Percentiles rank a stretch among this genome's conserved stretches.
Conservation (phyloP, 2,329 filamentous ascomycete genomes). For the Sporothrix protearum region DNA sequence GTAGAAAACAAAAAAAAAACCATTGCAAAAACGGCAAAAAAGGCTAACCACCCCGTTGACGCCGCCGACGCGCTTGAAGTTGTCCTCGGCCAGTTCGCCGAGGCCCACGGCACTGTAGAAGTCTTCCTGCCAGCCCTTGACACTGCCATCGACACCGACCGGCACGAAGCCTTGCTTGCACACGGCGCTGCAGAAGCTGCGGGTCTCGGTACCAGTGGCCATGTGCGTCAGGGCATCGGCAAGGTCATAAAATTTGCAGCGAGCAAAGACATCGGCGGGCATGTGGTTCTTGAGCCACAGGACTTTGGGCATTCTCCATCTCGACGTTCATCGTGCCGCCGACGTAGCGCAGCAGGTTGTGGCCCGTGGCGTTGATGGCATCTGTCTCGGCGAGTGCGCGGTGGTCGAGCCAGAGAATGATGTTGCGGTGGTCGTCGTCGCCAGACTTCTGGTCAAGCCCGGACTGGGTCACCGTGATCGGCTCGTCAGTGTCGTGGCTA, state of each 20-base stretch:
- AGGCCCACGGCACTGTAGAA: constrained; percentile 85
- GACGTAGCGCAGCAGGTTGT: constrained; percentile 92
- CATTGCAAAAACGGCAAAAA: constrained; percentile 37
- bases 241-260: constrained; percentile 96
- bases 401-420: constrained; percentile 97
- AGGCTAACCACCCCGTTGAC: constrained; percentile 87
- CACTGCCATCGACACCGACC: constrained; percentile 93
- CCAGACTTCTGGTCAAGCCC: constrained; percentile 57
- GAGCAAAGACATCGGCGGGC: constrained; percentile 82
- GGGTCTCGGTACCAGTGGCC: constrained; percentile 84
- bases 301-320: constrained; percentile 99
- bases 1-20: not conserved
- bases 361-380: constrained; percentile 86
- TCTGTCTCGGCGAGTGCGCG: constrained; percentile 85
- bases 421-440: constrained; percentile 80
- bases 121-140: constrained; percentile 97
- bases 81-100: constrained; percentile 75
- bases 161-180: constrained; percentile 97
- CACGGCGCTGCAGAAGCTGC: constrained; percentile 92
- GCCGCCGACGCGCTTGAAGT: constrained; percentile 91
- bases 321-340: constrained; percentile 98
- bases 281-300: constrained; percentile 99
- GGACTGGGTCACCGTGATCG: constrained; percentile 83
- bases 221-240: constrained; percentile 90
- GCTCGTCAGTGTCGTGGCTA: constrained; percentile 81